These are phyloP conservation scores for Tetrapyrgos nigripes DNA, from an alignment of 1,284 basidiomycete species.

Conservation along the genomic window DNA sequence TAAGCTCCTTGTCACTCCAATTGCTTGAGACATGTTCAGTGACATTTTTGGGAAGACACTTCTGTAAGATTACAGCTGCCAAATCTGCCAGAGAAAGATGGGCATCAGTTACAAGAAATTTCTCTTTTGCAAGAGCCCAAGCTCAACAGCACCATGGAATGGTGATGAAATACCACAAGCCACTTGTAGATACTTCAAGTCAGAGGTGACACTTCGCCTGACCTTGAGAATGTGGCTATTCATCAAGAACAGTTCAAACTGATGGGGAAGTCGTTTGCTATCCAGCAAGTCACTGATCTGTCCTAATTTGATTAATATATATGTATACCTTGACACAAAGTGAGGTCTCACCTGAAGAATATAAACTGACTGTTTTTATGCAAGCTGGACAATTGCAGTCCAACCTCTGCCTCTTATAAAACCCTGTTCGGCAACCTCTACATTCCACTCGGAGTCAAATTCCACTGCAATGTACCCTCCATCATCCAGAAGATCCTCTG, in stretches of 20 bases:
- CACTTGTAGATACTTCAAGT: conserved; percentile 24
- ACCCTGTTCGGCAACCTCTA: conserved; percentile 10
- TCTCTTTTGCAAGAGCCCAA: conserved; percentile 5
- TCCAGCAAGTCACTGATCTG: background rate
- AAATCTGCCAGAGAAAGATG: conserved; percentile 24
- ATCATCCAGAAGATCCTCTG: conserved; percentile 1
- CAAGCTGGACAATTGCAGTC: conserved; percentile 17
- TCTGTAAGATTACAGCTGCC: conserved; percentile 17
- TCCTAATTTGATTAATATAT: background rate
- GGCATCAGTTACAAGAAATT: conserved; percentile 9
- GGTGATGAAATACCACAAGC: conserved; percentile 1
- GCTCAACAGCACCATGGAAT: conserved; percentile 9
- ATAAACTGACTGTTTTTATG: conserved; percentile 6
- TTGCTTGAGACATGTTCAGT: conserved; percentile 18
- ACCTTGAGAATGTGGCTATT: conserved; percentile 25
- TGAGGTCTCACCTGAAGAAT: conserved; percentile 15
- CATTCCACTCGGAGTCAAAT: conserved; percentile 19
- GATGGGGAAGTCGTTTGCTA: background rate
- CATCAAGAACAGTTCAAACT: conserved; percentile 15
- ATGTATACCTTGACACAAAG: background rate
- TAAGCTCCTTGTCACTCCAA: conserved; percentile 20
- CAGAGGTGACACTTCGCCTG: conserved; percentile 22
- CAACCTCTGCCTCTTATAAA: conserved; percentile 12
- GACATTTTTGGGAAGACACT: conserved; percentile 22
- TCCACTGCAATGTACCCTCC: conserved; percentile 5